Conservation (phyloP, 164 flowering plant genomes). For the Liquidambar formosana region DNA sequence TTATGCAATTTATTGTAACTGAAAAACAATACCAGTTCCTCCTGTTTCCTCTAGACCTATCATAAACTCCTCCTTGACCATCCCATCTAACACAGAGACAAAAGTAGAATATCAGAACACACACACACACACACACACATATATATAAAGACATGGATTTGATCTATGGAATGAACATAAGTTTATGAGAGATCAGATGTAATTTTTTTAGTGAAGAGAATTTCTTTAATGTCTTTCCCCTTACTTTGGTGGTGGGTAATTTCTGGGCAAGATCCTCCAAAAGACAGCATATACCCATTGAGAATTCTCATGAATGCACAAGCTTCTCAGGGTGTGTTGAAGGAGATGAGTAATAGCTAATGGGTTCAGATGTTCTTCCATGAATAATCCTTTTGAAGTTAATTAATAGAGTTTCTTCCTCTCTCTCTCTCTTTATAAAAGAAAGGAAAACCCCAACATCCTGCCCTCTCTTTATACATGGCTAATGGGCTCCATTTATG, state of each 20-base stretch:
- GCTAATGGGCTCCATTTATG: slow-evolving; percentile 36
- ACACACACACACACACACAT: background rate
- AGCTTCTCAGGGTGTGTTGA: slow-evolving; percentile 89
- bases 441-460: slow-evolving; percentile 30
- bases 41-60: slow-evolving; percentile 93
- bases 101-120: background rate
- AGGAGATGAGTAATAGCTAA: slow-evolving; percentile 90
- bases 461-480: slow-evolving; percentile 44
- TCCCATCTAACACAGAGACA: slow-evolving; percentile 71
- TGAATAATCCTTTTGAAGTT: slow-evolving; percentile 8
- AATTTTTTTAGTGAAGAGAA: too few species aligned
- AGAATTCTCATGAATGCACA: slow-evolving; percentile 78
- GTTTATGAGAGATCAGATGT: background rate
- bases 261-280: slow-evolving; percentile 98
- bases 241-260: slow-evolving; percentile 97
- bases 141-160: background rate
- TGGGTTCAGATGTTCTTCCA: slow-evolving; percentile 84
- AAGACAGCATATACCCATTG: slow-evolving; percentile 98
- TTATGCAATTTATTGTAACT: background rate
- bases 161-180: background rate
- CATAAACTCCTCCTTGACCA: slow-evolving; percentile 79
- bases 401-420: slow-evolving; percentile 6
- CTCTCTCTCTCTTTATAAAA: slow-evolving; percentile 15
- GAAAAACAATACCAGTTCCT: slow-evolving; percentile 77
- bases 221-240: slow-evolving; percentile 1